Conservation (phyloP, 75 land plant species). For the Sequoiadendron giganteum region DNA sequence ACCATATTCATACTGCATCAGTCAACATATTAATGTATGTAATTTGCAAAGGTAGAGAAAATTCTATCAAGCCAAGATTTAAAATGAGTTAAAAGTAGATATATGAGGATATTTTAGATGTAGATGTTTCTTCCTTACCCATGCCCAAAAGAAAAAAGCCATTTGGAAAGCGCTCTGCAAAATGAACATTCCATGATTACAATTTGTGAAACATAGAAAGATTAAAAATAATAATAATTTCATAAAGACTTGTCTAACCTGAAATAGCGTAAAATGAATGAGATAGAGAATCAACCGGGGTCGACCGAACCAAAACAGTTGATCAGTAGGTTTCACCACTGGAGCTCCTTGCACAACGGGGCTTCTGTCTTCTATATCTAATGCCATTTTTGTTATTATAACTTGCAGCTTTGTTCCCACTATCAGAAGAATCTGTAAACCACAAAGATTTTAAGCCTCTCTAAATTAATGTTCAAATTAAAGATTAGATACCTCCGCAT, state of each 20-base stretch:
- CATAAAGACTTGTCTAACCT: slow-evolving; percentile 35
- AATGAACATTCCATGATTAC: neutral
- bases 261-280: slow-evolving; percentile 79
- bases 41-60: neutral
- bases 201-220: neutral
- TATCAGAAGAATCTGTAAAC: slow-evolving; percentile 58
- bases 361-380: slow-evolving; percentile 53
- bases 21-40: neutral
- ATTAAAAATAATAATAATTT: neutral
- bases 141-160: slow-evolving; percentile 81
- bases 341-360: slow-evolving; percentile 65
- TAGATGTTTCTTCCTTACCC: slow-evolving; percentile 36
- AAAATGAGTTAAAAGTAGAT: neutral
- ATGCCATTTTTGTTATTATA: slow-evolving; percentile 67
- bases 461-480: neutral
- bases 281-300: slow-evolving; percentile 67
- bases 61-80: neutral
- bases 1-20: slow-evolving; percentile 48
- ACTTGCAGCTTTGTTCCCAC: slow-evolving; percentile 88
- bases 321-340: slow-evolving; percentile 58
- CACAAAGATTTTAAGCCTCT: neutral
- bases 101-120: neutral
- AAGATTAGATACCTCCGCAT: slow-evolving; percentile 6
- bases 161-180: slow-evolving; percentile 89
- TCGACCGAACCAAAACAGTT: slow-evolving; percentile 78